Percentiles rank a stretch among this genome's conserved stretches.
phyloP scores from a whole-genome alignment of 2,329 filamentous ascomycete genomes.

The Aspergillus versicolor region DNA sequence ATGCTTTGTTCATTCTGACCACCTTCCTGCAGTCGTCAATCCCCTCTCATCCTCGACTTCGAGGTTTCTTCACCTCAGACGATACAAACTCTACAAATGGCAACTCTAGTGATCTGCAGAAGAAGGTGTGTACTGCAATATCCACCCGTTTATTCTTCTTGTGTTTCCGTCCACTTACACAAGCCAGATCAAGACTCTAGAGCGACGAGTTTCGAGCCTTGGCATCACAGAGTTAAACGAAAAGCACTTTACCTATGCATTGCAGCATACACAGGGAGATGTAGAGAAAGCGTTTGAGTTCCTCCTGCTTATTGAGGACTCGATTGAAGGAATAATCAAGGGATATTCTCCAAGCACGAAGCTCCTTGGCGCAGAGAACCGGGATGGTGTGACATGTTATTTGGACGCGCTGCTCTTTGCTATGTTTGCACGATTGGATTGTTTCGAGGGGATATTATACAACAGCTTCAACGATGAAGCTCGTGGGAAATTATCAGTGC shows the following conservation, averaged over 20 bases:
- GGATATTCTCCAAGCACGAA: slow-evolving; percentile 69
- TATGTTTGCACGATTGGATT: slow-evolving; percentile 89
- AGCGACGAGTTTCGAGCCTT: slow-evolving; percentile 51
- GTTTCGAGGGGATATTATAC: slow-evolving; percentile 90
- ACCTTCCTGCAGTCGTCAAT: slow-evolving; percentile 20
- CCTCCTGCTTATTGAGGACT: slow-evolving; percentile 74
- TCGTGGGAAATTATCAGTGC: slow-evolving; percentile 69
- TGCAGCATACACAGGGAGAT: slow-evolving; percentile 67
- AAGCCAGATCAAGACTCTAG: slow-evolving; percentile 52
- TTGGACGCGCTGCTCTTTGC: slow-evolving; percentile 87
- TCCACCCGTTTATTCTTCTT: background rate
- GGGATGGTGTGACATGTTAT: slow-evolving; percentile 87
- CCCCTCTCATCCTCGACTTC: slow-evolving; percentile 27
- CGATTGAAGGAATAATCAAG: slow-evolving; percentile 74
- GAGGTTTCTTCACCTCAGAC: slow-evolving; percentile 34
- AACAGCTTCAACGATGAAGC: slow-evolving; percentile 72
- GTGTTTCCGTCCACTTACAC: slow-evolving; percentile 12
- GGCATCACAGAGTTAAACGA: slow-evolving; percentile 59
- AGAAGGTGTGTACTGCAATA: slow-evolving; percentile 30
- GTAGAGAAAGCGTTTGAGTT: slow-evolving; percentile 73
- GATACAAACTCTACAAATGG: slow-evolving; percentile 11
- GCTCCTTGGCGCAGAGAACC: slow-evolving; percentile 83
- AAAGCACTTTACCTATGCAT: slow-evolving; percentile 62
- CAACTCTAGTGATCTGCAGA: slow-evolving; percentile 30
- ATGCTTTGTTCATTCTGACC: background rate